phyloP scores from a whole-genome alignment of 1,284 basidiomycete species.

The Cutaneotrichosporon cavernicola region DNA sequence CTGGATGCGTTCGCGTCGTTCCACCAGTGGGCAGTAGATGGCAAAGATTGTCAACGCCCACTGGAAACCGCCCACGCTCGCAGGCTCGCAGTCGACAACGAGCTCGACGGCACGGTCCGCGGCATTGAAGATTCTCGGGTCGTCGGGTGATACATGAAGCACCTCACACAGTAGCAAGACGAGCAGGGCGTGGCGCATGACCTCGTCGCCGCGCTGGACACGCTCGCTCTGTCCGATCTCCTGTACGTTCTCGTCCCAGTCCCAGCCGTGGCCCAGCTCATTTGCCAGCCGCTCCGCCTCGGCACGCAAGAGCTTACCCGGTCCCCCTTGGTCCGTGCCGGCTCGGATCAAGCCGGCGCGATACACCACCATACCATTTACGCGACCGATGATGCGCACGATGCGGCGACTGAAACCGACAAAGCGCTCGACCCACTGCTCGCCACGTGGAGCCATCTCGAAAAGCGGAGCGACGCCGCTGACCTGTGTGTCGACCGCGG shows the following conservation, averaged over 20 bases:
- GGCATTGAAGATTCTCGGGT: slow-evolving; percentile 16
- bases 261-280: slow-evolving; percentile 20
- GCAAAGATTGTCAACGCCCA: slow-evolving; percentile 27
- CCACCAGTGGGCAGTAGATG: slow-evolving; percentile 20
- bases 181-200: slow-evolving; percentile 21
- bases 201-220: slow-evolving; percentile 27
- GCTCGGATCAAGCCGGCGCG: slow-evolving; percentile 17
- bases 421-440: slow-evolving; percentile 31
- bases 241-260: slow-evolving; percentile 15
- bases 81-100: slow-evolving; percentile 22
- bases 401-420: slow-evolving; percentile 26
- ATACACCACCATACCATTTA: slow-evolving; percentile 24
- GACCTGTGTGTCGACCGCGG: slow-evolving; percentile 8
- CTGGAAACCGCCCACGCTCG: slow-evolving; percentile 21
- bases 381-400: slow-evolving; percentile 21
- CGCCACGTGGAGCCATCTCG: slow-evolving; percentile 9
- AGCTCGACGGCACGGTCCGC: slow-evolving; percentile 20
- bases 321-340: slow-evolving; percentile 12
- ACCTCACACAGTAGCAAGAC: slow-evolving; percentile 29
- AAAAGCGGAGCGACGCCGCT: slow-evolving; percentile 12
- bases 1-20: slow-evolving; percentile 11
- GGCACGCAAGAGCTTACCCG: slow-evolving; percentile 12
- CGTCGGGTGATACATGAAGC: slow-evolving; percentile 19
- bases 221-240: slow-evolving; percentile 22
- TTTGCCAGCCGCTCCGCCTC: slow-evolving; percentile 18